A percentile compares a stretch with the other conserved stretches of the same genome.
These are phyloP conservation scores for Cylindrotheca fusiformis DNA, from an alignment of 108 stramenopile genomes.

Conservation along the genomic window DNA sequence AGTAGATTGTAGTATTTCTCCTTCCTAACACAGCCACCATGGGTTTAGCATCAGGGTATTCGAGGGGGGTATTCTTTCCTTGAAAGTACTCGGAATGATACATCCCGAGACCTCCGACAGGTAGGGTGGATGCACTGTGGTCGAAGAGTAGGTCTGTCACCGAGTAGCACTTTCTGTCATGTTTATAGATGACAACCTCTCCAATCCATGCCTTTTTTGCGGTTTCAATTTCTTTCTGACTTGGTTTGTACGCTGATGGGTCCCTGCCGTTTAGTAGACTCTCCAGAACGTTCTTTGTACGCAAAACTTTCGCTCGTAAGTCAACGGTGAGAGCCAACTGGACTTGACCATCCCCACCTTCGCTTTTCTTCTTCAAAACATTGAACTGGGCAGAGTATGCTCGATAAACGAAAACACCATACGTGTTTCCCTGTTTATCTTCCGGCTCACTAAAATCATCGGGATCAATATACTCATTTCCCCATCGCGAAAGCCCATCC, in stretches of 20 bases:
- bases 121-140: constrained; percentile 39
- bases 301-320: constrained; percentile 56
- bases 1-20: constrained; percentile 39
- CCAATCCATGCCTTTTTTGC: constrained; percentile 42
- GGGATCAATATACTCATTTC: constrained; percentile 55
- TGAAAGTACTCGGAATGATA: constrained; percentile 61
- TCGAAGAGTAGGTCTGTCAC: constrained; percentile 47
- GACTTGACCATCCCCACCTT: constrained; percentile 2
- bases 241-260: constrained; percentile 19
- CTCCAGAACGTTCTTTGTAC: constrained; percentile 44
- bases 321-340: constrained; percentile 52
- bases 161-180: constrained; percentile 55
- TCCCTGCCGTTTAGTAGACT: constrained; percentile 19
- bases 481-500: constrained; percentile 56
- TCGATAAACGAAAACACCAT: constrained; percentile 52
- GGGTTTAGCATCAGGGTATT: constrained; percentile 49
- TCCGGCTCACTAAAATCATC: constrained; percentile 35
- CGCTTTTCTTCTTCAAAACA: constrained; percentile 12
- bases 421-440: constrained; percentile 30
- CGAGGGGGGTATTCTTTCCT: constrained; percentile 33
- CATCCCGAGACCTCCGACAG: constrained; percentile 41
- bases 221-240: constrained; percentile 8
- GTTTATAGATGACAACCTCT: constrained; percentile 53
- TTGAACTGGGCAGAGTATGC: constrained; percentile 54
- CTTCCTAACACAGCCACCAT: constrained; percentile 57